Percentiles rank a stretch among this genome's conserved stretches.
phyloP scores from a whole-genome alignment of 176 grass and related monocot species.

The Avena atlantica region DNA sequence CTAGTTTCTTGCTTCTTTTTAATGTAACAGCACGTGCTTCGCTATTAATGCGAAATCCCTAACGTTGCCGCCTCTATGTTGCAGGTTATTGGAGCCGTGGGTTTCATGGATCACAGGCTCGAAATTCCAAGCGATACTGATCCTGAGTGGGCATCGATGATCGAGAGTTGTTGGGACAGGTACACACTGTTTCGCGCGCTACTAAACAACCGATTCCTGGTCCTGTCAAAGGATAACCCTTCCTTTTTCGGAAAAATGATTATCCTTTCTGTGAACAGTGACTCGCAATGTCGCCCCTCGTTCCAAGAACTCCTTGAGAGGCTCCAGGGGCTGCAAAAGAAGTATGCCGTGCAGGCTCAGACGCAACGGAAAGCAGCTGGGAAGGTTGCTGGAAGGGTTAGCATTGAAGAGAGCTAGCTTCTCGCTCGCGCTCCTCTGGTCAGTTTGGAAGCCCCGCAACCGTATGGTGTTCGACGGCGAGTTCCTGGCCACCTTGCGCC shows the following conservation, averaged over 20 bases:
- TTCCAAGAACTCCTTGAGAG: conserved; percentile 77
- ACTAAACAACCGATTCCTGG: background rate
- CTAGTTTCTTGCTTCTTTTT: background rate
- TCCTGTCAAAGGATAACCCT: background rate
- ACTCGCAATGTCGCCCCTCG: conserved; percentile 64
- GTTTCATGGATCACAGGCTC: conserved; percentile 91
- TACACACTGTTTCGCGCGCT: background rate
- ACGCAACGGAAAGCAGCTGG: conserved; percentile 46
- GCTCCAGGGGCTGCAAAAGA: conserved; percentile 63
- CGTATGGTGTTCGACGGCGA: too few species aligned
- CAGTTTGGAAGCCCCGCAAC: background rate
- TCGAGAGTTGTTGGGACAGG: conserved; percentile 94
- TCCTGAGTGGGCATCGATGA: conserved; percentile 75
- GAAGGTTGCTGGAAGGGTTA: conserved; percentile 41
- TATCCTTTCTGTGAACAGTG: conserved; percentile 49
- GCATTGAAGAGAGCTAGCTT: conserved; percentile 45
- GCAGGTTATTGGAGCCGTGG: conserved; percentile 85
- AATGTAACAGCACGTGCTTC: background rate
- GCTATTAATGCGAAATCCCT: background rate
- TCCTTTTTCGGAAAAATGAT: background rate
- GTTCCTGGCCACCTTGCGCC: too few species aligned
- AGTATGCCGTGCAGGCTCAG: conserved; percentile 55
- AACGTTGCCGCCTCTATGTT: background rate
- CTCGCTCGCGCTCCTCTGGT: background rate
- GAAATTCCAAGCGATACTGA: conserved; percentile 72